phyloP scores from a whole-genome alignment of 225 moss, liverwort and hornwort genomes.

The Pleurozium schreberi region DNA sequence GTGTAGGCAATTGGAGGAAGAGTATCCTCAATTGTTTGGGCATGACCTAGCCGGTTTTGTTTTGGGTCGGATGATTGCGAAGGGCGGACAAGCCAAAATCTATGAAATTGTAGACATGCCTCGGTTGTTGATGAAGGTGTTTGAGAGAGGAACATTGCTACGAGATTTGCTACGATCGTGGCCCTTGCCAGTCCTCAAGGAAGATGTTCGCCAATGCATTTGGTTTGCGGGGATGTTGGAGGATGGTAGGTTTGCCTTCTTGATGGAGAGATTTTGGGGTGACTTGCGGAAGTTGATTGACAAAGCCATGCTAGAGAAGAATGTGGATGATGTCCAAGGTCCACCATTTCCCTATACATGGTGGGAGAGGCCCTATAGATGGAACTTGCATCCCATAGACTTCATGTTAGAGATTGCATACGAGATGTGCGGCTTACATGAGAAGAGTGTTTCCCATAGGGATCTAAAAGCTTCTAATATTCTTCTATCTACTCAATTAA shows the following conservation, averaged over 20 bases:
- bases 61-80: background rate
- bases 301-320: background rate
- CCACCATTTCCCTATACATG: background rate
- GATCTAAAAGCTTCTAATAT: background rate
- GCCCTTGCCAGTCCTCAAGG: no score
- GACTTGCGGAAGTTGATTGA: background rate
- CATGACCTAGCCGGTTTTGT: accelerated
- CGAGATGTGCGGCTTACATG: accelerated
- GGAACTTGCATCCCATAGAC: accelerated
- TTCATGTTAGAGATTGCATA: background rate
- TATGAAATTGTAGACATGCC: accelerated
- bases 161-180: accelerated
- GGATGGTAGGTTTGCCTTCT: background rate
- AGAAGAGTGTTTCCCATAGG: accelerated
- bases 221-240: no score
- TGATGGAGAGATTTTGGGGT: background rate
- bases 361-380: no score
- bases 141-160: background rate
- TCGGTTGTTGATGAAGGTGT: accelerated
- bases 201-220: no score
- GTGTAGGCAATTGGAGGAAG: accelerated
- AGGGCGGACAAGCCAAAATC: background rate
- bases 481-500: no score
- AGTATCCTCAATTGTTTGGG: no score
- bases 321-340: background rate